phyloP scores from a whole-genome alignment of 1,284 basidiomycete species.

The Vanrija sp. region DNA sequence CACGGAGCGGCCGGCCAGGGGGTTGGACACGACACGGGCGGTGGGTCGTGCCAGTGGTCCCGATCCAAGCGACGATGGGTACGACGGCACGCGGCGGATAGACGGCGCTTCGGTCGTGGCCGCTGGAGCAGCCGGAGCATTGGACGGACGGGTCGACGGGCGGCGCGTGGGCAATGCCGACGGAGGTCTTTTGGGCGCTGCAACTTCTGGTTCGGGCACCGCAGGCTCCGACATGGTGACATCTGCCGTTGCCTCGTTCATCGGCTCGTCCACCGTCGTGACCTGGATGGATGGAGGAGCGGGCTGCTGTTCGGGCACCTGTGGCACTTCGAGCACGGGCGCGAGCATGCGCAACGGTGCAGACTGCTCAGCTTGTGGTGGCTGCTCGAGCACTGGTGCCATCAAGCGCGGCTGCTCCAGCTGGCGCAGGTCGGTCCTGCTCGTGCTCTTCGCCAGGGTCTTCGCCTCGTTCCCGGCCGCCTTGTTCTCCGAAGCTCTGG shows the following conservation, averaged over 20 bases:
- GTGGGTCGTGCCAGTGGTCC: slow-evolving; percentile 34
- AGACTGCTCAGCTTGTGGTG: neutral
- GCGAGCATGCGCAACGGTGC: neutral
- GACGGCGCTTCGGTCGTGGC: neutral
- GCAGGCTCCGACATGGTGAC: neutral
- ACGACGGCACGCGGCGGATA: slow-evolving; percentile 32
- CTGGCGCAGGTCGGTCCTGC: too few species aligned
- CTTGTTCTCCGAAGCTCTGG: neutral
- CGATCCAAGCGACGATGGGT: slow-evolving; percentile 39
- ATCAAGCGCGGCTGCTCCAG: neutral
- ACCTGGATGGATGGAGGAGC: too few species aligned
- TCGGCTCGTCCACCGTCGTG: too few species aligned
- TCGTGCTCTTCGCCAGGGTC: neutral
- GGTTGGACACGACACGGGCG: slow-evolving; percentile 39
- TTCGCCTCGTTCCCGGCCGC: neutral
- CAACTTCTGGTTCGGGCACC: too few species aligned
- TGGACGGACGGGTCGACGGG: neutral
- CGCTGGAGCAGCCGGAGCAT: neutral
- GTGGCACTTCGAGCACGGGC: too few species aligned
- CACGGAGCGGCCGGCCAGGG: slow-evolving; percentile 12
- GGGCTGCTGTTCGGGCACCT: too few species aligned
- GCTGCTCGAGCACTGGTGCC: neutral
- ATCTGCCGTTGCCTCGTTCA: neutral
- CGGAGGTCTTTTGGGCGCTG: too few species aligned
- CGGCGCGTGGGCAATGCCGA: neutral